Evolutionary conservation across 805 yeast genomes (phyloP).

Genomic region (Blastobotrys chiropterorum): DNA sequence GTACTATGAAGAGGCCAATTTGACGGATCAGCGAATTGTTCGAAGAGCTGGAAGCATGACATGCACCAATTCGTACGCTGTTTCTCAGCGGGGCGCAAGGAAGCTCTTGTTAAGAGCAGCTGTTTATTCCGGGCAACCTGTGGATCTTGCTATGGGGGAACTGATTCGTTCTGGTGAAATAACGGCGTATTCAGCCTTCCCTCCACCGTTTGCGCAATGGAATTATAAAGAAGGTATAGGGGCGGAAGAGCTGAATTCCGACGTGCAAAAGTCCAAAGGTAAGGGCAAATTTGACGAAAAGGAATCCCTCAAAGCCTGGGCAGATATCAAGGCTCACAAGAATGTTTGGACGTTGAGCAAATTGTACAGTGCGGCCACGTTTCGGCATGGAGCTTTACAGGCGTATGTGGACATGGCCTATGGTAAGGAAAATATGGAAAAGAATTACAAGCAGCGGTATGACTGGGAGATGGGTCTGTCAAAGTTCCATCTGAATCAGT

Average conservation of each 20-base stretch:
- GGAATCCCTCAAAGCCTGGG: neutral
- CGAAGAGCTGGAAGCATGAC: constrained; percentile 7
- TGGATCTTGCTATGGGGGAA: constrained; percentile 8
- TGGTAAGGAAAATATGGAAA: neutral
- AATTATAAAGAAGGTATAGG: constrained; percentile 9
- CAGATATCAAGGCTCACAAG: neutral
- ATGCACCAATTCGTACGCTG: constrained; percentile 14
- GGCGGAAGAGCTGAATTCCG: constrained; percentile 8
- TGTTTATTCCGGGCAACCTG: constrained; percentile 10
- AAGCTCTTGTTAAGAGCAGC: constrained; percentile 12
- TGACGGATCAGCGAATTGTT: constrained; percentile 5
- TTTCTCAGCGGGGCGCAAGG: constrained; percentile 9
- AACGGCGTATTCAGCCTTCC: constrained; percentile 7
- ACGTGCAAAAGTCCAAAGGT: constrained; percentile 1
- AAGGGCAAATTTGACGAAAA: neutral
- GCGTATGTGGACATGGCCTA: neutral
- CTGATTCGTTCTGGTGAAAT: constrained; percentile 4
- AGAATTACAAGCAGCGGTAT: neutral
- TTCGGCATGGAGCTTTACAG: neutral
- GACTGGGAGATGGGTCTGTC: neutral
- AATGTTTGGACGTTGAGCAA: neutral
- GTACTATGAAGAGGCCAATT: constrained; percentile 6
- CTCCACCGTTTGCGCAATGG: constrained; percentile 13
- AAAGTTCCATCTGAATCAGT: neutral
- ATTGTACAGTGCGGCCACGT: neutral